These are phyloP conservation scores for Cryptococcus wingfieldii DNA, from an alignment of 1,284 basidiomycete species.

Conservation along the genomic window DNA sequence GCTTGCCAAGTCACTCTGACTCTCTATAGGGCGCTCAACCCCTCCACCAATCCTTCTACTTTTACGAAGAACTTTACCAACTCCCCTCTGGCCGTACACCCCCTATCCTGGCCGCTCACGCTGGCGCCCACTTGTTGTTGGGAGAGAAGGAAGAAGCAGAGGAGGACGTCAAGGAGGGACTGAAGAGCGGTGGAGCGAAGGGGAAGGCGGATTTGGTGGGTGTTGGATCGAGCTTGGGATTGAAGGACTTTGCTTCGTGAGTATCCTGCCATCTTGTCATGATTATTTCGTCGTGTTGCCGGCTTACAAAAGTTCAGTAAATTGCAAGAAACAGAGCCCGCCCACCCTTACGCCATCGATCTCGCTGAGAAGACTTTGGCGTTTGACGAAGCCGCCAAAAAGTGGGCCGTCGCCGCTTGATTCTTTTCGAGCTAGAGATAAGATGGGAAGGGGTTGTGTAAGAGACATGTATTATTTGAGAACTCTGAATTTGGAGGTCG, in stretches of 20 bases:
- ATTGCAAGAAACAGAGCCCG: constrained; percentile 26
- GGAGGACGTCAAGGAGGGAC: constrained; percentile 76
- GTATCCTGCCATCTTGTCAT: constrained; percentile 32
- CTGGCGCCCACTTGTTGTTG: constrained; percentile 73
- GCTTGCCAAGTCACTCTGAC: background rate
- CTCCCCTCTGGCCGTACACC: constrained; percentile 71
- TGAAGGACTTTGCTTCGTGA: constrained; percentile 61
- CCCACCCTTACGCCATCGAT: constrained; percentile 41
- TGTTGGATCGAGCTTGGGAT: constrained; percentile 63
- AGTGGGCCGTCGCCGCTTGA: constrained; percentile 53
- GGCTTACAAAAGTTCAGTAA: constrained; percentile 20
- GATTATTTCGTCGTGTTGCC: background rate
- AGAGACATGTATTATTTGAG: background rate
- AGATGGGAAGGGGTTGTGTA: background rate
- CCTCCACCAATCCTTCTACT: constrained; percentile 64
- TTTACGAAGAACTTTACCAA: constrained; percentile 86
- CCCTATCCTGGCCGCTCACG: constrained; percentile 73
- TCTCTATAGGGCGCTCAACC: constrained; percentile 51
- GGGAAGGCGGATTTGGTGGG: constrained; percentile 66
- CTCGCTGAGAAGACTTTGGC: constrained; percentile 35
- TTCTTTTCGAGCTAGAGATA: too few relatives aligned
- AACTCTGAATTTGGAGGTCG: background rate
- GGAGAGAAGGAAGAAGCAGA: constrained; percentile 76
- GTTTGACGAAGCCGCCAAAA: constrained; percentile 63
- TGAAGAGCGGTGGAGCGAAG: constrained; percentile 54